phyloP scores from a whole-genome alignment of 164 flowering plant species.

The Nelumbo lutea region DNA sequence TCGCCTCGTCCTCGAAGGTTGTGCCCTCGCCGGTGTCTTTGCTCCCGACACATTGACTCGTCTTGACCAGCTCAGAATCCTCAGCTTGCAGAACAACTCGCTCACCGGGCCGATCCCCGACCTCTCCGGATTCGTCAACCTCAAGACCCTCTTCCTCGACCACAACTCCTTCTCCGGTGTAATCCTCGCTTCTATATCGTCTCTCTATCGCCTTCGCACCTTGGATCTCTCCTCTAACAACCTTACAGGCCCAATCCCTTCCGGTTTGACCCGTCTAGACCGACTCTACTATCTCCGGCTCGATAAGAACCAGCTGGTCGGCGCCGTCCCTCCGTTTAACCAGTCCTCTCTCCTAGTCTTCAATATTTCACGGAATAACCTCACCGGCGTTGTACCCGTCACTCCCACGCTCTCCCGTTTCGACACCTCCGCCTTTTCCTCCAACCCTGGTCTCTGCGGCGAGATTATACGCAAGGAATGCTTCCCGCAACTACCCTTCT shows the following conservation, averaged over 20 bases:
- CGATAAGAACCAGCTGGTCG: conserved; percentile 55
- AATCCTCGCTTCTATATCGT: conserved; percentile 56
- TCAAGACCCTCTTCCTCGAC: conserved; percentile 66
- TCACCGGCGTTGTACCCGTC: conserved; percentile 66
- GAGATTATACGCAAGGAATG: conserved; percentile 58
- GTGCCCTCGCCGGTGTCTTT: conserved; percentile 50
- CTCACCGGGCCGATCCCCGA: conserved; percentile 80
- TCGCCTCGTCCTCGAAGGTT: conserved; percentile 45
- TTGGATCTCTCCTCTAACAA: conserved; percentile 66
- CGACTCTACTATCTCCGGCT: conserved; percentile 53
- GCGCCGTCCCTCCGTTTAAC: conserved; percentile 68
- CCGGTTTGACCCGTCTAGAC: conserved; percentile 30
- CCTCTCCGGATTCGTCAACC: conserved; percentile 52
- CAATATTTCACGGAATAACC: conserved; percentile 62
- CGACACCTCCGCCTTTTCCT: conserved; percentile 31
- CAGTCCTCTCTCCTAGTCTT: conserved; percentile 56
- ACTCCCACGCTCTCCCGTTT: conserved; percentile 48
- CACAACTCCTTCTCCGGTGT: conserved; percentile 63
- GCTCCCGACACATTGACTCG: conserved; percentile 39
- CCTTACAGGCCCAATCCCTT: conserved; percentile 54
- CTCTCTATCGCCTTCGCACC: conserved; percentile 55
- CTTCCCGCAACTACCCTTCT: conserved; percentile 38
- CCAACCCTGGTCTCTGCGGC: conserved; percentile 76
- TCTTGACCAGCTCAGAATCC: conserved; percentile 74
- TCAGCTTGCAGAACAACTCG: conserved; percentile 66